Evolutionary conservation across 2,329 filamentous ascomycete genomes (phyloP).

Genomic region (Penicillium sp.): DNA sequence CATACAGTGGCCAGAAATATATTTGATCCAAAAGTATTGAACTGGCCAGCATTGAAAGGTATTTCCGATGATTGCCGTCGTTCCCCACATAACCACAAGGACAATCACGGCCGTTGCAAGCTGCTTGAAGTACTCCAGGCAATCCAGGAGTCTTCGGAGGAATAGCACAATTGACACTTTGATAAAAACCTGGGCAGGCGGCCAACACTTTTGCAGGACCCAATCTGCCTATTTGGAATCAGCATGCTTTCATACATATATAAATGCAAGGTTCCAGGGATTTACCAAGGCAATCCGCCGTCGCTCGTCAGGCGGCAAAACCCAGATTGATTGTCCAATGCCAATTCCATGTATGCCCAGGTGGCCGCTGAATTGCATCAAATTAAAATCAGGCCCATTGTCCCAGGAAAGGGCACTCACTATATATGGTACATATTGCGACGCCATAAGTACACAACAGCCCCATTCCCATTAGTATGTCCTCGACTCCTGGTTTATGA

Average conservation of each 20-base stretch:
- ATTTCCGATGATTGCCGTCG: conserved; percentile 18
- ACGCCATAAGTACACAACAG: conserved; percentile 16
- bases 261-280: neutral
- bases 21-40: conserved; percentile 19
- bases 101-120: conserved; percentile 3
- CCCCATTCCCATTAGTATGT: conserved; percentile 17
- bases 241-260: neutral
- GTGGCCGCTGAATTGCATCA: conserved; percentile 6
- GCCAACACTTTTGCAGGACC: conserved; percentile 23
- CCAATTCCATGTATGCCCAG: conserved; percentile 16
- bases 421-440: conserved; percentile 9
- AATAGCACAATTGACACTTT: conserved; percentile 22
- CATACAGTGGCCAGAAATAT: conserved; percentile 19
- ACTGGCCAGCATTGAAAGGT: conserved; percentile 22
- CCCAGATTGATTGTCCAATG: conserved; percentile 1
- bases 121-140: neutral
- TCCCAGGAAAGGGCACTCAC: neutral
- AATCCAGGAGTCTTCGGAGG: conserved; percentile 14
- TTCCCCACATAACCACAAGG: conserved; percentile 15
- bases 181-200: conserved; percentile 15
- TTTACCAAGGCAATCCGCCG: conserved; percentile 8
- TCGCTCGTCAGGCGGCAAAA: neutral
- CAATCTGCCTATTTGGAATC: conserved; percentile 10
- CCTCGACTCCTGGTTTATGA: conserved; percentile 10
- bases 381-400: neutral